Evolutionary conservation across 306 rosid species (phyloP), one percentile per base, ranked within the genome.

Genomic region (Lathyrus tuberosus): DNA sequence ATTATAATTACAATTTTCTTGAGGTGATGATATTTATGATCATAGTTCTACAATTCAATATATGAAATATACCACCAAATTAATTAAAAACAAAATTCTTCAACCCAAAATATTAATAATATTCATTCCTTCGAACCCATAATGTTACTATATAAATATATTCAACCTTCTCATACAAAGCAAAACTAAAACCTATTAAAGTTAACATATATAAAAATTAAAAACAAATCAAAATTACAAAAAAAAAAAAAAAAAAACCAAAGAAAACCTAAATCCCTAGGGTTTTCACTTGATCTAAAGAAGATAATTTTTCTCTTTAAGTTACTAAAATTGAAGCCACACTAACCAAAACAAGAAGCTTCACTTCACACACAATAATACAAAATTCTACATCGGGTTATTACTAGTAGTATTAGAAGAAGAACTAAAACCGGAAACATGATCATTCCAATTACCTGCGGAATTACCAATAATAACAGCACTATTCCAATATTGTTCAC

Each of bases 401-500:
- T 90, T 79, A 37, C 82, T 79, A 28, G 85, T 79, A 28, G 84
- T 78, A 33, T 79, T 63, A 9, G 87, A 85, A 61, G 93, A 82
- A 62, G 95, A 84, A 54, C 78, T 81, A 76, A 86, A 86, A 8
- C 84, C 84, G 52, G 90, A 82, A 82, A 81, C 73, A 69, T 57
- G 62, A 57, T 83, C 90, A 5, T 80, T 80, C 96, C 96, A 90
- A 41, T 79, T 71, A 33, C 84, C 75, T 26, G 79, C 28, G 49
- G 11, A 18, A 20, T 26, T 33, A 30, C 63, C 61, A 48, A 31
- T 68, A 30, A 67, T 57, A 80, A 10, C 51, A 75, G 52, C 38
- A 30, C 69, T 62, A 51, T 60, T 80, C 96, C 96, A 86, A 75
- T 79, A 89, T 57, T 86, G 96, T 62, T 84, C 78, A 61, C 16